Percentiles rank a stretch among this genome's conserved stretches.
phyloP scores from a whole-genome alignment of 2,329 filamentous ascomycete genomes.

The Volutella citrinella region DNA sequence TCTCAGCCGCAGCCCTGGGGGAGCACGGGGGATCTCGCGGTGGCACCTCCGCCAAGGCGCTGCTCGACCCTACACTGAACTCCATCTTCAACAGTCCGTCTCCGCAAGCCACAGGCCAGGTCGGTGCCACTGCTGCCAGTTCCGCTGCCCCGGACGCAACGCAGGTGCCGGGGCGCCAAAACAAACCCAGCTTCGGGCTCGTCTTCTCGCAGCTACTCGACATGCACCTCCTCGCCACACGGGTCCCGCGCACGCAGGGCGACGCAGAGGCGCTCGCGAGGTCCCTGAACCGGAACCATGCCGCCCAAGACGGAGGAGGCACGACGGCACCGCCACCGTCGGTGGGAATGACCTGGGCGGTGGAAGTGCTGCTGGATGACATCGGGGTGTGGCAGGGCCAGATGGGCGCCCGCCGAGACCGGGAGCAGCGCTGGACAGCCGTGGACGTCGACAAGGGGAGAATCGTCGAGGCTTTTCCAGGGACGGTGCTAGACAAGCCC shows the following conservation, averaged over 20 bases:
- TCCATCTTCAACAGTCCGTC: slow-evolving; percentile 45
- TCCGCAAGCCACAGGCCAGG: no score
- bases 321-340: slow-evolving; percentile 6
- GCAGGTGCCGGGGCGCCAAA: slow-evolving; percentile 25
- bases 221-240: slow-evolving; percentile 51
- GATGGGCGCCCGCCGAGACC: slow-evolving; percentile 25
- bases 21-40: no score
- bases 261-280: slow-evolving; percentile 36
- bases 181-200: slow-evolving; percentile 51
- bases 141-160: slow-evolving; percentile 9
- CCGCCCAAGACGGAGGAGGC: slow-evolving; percentile 1
- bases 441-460: slow-evolving; percentile 40
- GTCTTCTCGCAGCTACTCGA: slow-evolving; percentile 54
- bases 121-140: no score
- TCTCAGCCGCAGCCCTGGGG: no score
- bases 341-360: slow-evolving; percentile 36
- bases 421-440: slow-evolving; percentile 54
- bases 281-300: slow-evolving; percentile 1
- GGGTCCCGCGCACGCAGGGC: slow-evolving; percentile 35
- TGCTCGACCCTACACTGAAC: slow-evolving; percentile 43
- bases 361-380: slow-evolving; percentile 53
- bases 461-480: slow-evolving; percentile 38
- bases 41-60: slow-evolving; percentile 6
- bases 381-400: slow-evolving; percentile 41
- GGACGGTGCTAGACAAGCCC: slow-evolving; percentile 6